phyloP scores from a whole-genome alignment of 2,329 filamentous ascomycete species.

The Macrophomina phaseolina region DNA sequence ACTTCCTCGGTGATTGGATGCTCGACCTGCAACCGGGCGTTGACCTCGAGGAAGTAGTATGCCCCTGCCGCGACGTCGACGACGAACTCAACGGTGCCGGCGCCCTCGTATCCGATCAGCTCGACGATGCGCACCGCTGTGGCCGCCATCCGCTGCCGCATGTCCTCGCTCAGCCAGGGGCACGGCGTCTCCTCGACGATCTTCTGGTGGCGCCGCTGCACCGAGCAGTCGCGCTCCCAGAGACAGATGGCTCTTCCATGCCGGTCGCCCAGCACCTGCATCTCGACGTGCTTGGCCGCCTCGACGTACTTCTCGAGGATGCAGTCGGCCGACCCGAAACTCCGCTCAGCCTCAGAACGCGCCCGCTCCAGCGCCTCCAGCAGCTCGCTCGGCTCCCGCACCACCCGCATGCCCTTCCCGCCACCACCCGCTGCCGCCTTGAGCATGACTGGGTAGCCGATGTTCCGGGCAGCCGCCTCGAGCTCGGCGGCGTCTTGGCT shows the following conservation, averaged over 20 bases:
- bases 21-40: slow-evolving; percentile 64
- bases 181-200: slow-evolving; percentile 89
- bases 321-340: slow-evolving; percentile 85
- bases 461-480: slow-evolving; percentile 45
- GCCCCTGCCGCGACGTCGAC: slow-evolving; percentile 78
- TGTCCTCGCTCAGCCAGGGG: slow-evolving; percentile 61
- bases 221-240: slow-evolving; percentile 85
- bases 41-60: slow-evolving; percentile 73
- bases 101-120: slow-evolving; percentile 72
- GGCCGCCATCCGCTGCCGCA: slow-evolving; percentile 64
- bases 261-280: slow-evolving; percentile 87
- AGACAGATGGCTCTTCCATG: slow-evolving; percentile 79
- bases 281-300: slow-evolving; percentile 82
- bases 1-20: slow-evolving; percentile 65
- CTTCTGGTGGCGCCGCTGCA: slow-evolving; percentile 88
- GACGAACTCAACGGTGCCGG: slow-evolving; percentile 89
- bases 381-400: slow-evolving; percentile 71
- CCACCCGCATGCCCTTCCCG: slow-evolving; percentile 84
- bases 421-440: slow-evolving; percentile 71
- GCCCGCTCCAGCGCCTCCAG: slow-evolving; percentile 70
- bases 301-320: slow-evolving; percentile 85
- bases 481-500: slow-evolving; percentile 56
- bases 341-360: slow-evolving; percentile 74
- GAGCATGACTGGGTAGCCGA: slow-evolving; percentile 59
- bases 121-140: slow-evolving; percentile 70